These are phyloP conservation scores for Peronosclerospora sorghi DNA, from an alignment of 352 stramenopile species.

Conservation along the genomic window DNA sequence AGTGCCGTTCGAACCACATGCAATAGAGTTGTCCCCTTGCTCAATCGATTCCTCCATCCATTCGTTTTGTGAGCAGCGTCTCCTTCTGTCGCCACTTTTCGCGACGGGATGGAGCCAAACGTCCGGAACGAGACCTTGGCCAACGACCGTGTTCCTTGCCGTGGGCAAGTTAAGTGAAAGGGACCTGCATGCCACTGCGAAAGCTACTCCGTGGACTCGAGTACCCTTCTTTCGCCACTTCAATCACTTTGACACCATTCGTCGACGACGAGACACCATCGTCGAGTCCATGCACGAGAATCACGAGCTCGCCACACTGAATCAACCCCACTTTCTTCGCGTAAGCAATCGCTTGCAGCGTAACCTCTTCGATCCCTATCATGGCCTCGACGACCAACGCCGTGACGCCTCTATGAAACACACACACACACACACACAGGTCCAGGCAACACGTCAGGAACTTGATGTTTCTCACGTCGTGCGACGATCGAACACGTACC, in stretches of 20 bases:
- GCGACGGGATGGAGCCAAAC: too few species aligned
- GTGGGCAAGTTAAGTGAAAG: constrained; percentile 23
- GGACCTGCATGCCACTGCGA: constrained; percentile 37
- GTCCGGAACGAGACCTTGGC: too few species aligned
- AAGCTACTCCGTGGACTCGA: constrained; percentile 54
- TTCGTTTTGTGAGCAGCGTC: too few species aligned
- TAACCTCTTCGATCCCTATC: constrained; percentile 77
- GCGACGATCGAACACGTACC: constrained; percentile 29
- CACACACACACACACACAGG: too few species aligned
- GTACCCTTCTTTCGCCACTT: constrained; percentile 50
- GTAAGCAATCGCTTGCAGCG: constrained; percentile 75
- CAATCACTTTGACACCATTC: constrained; percentile 87
- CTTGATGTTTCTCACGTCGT: neutral
- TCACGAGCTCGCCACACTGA: constrained; percentile 72
- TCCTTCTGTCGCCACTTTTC: too few species aligned
- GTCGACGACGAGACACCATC: constrained; percentile 72
- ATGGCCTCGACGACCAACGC: constrained; percentile 62
- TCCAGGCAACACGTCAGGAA: too few species aligned
- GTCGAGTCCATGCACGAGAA: constrained; percentile 84
- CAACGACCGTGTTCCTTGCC: too few species aligned
- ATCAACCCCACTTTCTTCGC: constrained; percentile 78
- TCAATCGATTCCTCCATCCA: too few species aligned
- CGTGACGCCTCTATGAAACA: constrained; percentile 55
- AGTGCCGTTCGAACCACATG: constrained; percentile 4
- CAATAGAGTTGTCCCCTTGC: constrained; percentile 1